Conservation (phyloP, 805 yeast genomes). For the Lipomyces yamadae region DNA sequence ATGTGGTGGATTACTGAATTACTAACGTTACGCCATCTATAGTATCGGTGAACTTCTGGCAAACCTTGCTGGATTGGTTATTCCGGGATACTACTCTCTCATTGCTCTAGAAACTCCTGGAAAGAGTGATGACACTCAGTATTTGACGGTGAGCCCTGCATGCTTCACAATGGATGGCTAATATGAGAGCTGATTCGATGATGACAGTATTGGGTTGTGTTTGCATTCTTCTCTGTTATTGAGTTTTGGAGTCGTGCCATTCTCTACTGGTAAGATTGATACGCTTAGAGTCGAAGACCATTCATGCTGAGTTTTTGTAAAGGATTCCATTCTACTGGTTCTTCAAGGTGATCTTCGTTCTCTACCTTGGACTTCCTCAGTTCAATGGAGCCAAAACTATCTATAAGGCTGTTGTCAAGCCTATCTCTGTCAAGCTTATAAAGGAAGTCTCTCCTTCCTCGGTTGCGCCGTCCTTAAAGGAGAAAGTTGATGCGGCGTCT, state of each 20-base stretch:
- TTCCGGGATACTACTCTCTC: conserved; percentile 89
- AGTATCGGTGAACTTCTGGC: conserved; percentile 86
- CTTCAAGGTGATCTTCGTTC: conserved; percentile 83
- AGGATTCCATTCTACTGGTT: conserved; percentile 90
- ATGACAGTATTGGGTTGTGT: conserved; percentile 88
- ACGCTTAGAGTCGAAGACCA: not conserved
- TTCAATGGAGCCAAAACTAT: conserved; percentile 83
- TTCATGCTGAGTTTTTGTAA: not conserved
- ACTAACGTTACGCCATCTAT: not conserved
- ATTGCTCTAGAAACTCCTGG: conserved; percentile 76
- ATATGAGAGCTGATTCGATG: not conserved
- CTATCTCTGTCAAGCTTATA: conserved; percentile 34
- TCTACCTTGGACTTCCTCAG: conserved; percentile 86
- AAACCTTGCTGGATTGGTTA: conserved; percentile 85
- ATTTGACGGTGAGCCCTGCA: conserved; percentile 50
- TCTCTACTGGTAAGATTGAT: conserved; percentile 66
- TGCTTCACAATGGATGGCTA: not conserved
- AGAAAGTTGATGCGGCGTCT: conserved; percentile 43
- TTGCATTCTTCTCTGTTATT: conserved; percentile 83
- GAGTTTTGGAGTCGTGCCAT: conserved; percentile 97
- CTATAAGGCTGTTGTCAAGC: conserved; percentile 60
- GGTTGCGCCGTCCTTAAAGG: conserved; percentile 41
- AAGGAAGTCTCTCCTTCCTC: conserved; percentile 23
- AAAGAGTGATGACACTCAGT: conserved; percentile 78
- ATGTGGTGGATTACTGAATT: not conserved